Evolutionary conservation across 257 asterid species (phyloP), one percentile per base, ranked within the genome.

Genomic region (Rauvolfia tetraphylla): DNA sequence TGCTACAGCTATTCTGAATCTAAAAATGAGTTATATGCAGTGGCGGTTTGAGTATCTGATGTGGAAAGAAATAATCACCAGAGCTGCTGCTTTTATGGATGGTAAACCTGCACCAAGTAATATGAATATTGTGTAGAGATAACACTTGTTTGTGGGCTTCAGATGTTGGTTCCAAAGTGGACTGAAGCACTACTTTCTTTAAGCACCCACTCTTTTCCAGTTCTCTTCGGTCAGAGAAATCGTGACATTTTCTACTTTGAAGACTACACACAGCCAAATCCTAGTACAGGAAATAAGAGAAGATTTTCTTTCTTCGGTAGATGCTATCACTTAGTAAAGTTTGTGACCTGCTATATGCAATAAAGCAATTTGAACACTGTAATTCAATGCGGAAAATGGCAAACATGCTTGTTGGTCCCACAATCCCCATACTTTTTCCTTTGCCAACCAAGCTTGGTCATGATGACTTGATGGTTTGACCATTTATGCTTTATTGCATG

Each of bases 201-300:
- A 63, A 34, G 70, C 46, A 17, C 23, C 70, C 44, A 63, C 70
- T 27, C 15, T 25, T 63, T 63, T 63, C 70, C 68, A 18, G 70
- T 34, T 34, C 20, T 34, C 42, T 63, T 33, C 25, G 4, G 70
- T 63, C 44, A 33, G 70, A 63, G 44, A 62, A 62, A 61, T 61
- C 9, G 29, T 61, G 68, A 6, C 11, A 5, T 17, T 63, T 20
- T 34, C 31, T 1, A 63, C 22, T 63, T 63, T 63, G 46, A 63
- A 63, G 70, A 63, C 70, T 18, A 14, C 33, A 63, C 0, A 5
- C 6, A 63, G 70, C 70, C 12, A 33, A 62, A 33, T 33, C 46
- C 70, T 33, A 63, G 25, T 18, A 33, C 46, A 63, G 11, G 70
- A 63, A 63, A 22, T 22, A 22, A 49, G 49, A 36, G 48, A 8